A percentile compares a stretch with the other conserved stretches of the same genome.
Evolutionary conservation across 2,329 filamentous ascomycete genomes (phyloP).

Genomic region (Pyricularia sp.): DNA sequence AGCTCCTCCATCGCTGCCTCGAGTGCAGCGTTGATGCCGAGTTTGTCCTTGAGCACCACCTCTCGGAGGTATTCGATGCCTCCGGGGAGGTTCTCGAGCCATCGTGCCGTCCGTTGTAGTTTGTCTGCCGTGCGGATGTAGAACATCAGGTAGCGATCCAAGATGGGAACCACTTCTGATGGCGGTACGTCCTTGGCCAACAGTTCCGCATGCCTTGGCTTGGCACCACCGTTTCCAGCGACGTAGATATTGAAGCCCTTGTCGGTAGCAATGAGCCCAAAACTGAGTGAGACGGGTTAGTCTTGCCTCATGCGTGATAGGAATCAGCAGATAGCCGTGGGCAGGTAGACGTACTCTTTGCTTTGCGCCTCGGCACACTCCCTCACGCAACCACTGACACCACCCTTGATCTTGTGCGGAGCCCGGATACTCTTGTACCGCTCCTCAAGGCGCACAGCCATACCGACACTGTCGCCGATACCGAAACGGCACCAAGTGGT

Average conservation of each 20-base stretch:
- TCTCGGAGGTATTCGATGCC: conserved; percentile 72
- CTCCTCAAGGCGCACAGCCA: conserved; percentile 79
- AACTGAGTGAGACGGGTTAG: conserved; percentile 30
- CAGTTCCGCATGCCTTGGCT: conserved; percentile 68
- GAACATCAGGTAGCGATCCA: conserved; percentile 84
- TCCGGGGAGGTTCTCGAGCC: conserved; percentile 73
- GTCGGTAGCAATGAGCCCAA: conserved; percentile 81
- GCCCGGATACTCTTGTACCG: conserved; percentile 83
- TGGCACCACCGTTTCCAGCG: conserved; percentile 78
- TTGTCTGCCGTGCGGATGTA: conserved; percentile 90
- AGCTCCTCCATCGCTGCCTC: conserved; percentile 82
- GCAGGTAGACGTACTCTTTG: conserved; percentile 53
- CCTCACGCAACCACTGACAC: conserved; percentile 80
- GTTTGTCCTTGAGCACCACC: conserved; percentile 72
- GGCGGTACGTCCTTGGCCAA: conserved; percentile 77
- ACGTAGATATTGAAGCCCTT: conserved; percentile 93
- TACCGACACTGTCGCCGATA: conserved; percentile 78
- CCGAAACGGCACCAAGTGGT: conserved; percentile 86
- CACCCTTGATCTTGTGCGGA: conserved; percentile 85
- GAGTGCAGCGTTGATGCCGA: conserved; percentile 72
- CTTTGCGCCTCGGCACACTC: conserved; percentile 88
- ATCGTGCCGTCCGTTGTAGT: conserved; percentile 76
- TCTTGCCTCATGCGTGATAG: not conserved
- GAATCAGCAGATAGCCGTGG: not conserved
- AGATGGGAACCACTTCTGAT: conserved; percentile 66